Conservation (phyloP, 768 basidiomycete species). For the Tricholomella constricta region DNA sequence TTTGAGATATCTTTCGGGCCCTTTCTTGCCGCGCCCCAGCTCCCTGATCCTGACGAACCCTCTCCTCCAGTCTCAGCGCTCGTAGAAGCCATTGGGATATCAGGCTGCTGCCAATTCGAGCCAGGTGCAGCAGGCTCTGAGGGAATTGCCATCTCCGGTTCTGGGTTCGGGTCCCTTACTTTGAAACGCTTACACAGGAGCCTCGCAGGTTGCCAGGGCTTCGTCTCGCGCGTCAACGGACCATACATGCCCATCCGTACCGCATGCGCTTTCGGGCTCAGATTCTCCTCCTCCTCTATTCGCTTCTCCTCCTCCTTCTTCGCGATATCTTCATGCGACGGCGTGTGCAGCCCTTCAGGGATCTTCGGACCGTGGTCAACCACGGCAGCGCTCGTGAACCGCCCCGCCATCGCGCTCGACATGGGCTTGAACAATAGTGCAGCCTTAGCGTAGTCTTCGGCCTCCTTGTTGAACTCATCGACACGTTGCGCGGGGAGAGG, state of each 20-base stretch:
- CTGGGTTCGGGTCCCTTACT: constrained; percentile 82
- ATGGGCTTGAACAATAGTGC: constrained; percentile 92
- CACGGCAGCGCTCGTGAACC: constrained; percentile 84
- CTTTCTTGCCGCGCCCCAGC: constrained; percentile 10
- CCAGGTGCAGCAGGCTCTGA: constrained; percentile 22
- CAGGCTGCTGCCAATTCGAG: constrained; percentile 18
- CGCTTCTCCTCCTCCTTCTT: constrained; percentile 44
- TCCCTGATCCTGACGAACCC: constrained; percentile 19
- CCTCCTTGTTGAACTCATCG: constrained; percentile 79
- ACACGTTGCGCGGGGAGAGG: constrained; percentile 58
- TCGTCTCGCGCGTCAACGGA: constrained; percentile 73
- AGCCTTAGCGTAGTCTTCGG: constrained; percentile 83
- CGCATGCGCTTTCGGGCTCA: constrained; percentile 79
- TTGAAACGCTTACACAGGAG: constrained; percentile 93
- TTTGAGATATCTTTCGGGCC: constrained; percentile 70
- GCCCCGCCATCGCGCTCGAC: constrained; percentile 87
- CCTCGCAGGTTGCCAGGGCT: constrained; percentile 77
- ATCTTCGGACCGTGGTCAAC: constrained; percentile 66
- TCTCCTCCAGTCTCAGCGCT: constrained; percentile 8
- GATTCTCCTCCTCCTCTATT: constrained; percentile 53
- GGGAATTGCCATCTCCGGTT: constrained; percentile 42
- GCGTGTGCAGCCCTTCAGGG: constrained; percentile 69
- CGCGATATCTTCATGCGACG: constrained; percentile 45
- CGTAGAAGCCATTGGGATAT: constrained; percentile 9
- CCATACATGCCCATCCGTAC: constrained; percentile 91